phyloP scores from a whole-genome alignment of 371 early-diverging fungal genomes.

The Mortierella sp. region DNA sequence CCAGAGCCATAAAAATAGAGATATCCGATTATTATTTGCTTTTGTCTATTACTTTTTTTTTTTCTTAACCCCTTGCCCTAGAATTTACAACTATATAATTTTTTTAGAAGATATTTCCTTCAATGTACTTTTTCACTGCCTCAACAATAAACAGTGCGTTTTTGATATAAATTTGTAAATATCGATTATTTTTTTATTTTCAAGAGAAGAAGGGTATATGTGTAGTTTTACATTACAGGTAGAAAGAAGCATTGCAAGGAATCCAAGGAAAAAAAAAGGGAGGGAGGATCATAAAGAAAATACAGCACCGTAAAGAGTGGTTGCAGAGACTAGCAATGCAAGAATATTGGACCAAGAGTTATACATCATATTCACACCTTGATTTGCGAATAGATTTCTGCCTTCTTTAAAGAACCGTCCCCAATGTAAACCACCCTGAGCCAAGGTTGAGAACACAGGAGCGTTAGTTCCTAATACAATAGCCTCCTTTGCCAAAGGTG shows the following conservation, averaged over 20 bases:
- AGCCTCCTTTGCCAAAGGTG: slow-evolving; percentile 33
- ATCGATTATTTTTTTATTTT: neutral
- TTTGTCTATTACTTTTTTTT: too few relatives aligned
- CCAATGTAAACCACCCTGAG: slow-evolving; percentile 48
- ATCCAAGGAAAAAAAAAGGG: too few relatives aligned
- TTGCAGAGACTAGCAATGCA: neutral
- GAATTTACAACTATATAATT: too few relatives aligned
- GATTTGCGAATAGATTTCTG: slow-evolving; percentile 7
- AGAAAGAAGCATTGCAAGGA: too few relatives aligned
- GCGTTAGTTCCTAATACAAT: slow-evolving; percentile 38
- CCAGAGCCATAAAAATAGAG: slow-evolving; percentile 21
- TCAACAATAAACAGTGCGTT: neutral
- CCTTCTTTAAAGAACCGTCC: slow-evolving; percentile 25
- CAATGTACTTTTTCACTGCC: neutral
- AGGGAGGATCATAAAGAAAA: neutral
- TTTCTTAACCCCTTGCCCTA: too few relatives aligned
- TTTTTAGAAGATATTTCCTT: too few relatives aligned
- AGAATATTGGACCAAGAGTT: neutral
- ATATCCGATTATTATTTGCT: too few relatives aligned
- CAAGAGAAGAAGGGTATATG: too few relatives aligned
- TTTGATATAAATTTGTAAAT: neutral
- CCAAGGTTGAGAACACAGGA: slow-evolving; percentile 34
- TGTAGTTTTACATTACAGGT: too few relatives aligned
- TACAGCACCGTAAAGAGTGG: neutral
- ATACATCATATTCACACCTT: neutral